Percentiles rank a stretch among this genome's conserved stretches.
phyloP scores from a whole-genome alignment of 2,329 filamentous ascomycete species.

The Exophiala alcalophila region DNA sequence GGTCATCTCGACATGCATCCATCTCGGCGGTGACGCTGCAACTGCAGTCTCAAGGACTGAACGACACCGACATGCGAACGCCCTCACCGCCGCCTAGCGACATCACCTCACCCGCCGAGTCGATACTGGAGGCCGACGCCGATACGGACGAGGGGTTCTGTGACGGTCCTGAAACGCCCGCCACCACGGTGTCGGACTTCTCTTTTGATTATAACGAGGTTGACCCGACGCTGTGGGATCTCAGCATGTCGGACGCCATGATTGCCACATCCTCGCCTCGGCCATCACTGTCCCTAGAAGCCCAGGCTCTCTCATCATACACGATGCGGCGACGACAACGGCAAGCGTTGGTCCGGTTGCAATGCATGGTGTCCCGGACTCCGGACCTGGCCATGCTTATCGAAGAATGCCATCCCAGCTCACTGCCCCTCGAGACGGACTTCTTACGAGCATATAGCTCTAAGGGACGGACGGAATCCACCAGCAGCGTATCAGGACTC shows the following conservation, averaged over 20 bases:
- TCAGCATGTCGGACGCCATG: constrained; percentile 28
- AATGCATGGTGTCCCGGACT: constrained; percentile 28
- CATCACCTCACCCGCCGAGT: constrained; percentile 18
- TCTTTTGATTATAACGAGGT: constrained; percentile 23
- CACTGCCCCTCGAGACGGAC: constrained; percentile 25
- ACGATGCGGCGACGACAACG: constrained; percentile 28
- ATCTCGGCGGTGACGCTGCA: constrained; percentile 28
- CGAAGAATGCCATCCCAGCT: constrained; percentile 32
- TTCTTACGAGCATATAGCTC: constrained; percentile 12
- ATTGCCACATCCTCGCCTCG: constrained; percentile 28
- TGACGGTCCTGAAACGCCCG: constrained; percentile 28
- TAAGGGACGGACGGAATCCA: constrained; percentile 19
- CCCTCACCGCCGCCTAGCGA: constrained; percentile 18
- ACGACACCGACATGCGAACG: constrained; percentile 21
- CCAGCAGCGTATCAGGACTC: constrained; percentile 13
- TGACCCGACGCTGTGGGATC: constrained; percentile 29
- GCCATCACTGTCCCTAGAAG: constrained; percentile 30
- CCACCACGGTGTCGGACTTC: constrained; percentile 22
- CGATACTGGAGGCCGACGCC: constrained; percentile 10
- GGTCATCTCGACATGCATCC: constrained; percentile 22
- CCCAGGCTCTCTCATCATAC: constrained; percentile 29
- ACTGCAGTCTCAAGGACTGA: constrained; percentile 27
- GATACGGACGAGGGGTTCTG: constrained; percentile 30
- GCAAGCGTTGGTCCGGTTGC: constrained; percentile 29
- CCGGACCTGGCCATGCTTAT: constrained; percentile 32